These are phyloP conservation scores for Trametes pubescens DNA, from an alignment of 1,284 basidiomycete genomes.

Conservation along the genomic window DNA sequence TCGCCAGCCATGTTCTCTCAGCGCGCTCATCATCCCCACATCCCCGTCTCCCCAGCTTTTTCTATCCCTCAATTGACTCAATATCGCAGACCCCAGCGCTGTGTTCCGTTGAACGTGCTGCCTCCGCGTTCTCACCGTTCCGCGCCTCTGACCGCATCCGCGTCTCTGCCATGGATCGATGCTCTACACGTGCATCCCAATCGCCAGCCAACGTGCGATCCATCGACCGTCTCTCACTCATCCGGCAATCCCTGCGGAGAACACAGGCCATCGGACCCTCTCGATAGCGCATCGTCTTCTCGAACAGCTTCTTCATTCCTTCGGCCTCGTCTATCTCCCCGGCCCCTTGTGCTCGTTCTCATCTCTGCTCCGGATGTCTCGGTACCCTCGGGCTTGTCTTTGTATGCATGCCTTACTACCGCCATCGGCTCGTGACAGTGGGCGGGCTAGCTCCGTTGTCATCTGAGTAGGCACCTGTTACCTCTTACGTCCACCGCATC, in stretches of 20 bases:
- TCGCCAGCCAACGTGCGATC: conserved; percentile 32
- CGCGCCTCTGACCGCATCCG: conserved; percentile 1
- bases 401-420: neutral
- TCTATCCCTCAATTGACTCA: conserved; percentile 1
- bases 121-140: neutral
- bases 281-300: conserved; percentile 23
- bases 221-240: conserved; percentile 10
- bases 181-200: conserved; percentile 28
- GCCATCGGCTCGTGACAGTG: conserved; percentile 2
- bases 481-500: conserved; percentile 12
- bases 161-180: conserved; percentile 15
- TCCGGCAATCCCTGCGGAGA: neutral
- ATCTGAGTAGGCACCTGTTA: neutral
- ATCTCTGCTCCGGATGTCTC: conserved; percentile 1
- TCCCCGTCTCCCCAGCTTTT: conserved; percentile 12
- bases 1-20: conserved; percentile 13
- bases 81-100: neutral
- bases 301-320: conserved; percentile 6
- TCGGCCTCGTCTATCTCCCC: conserved; percentile 17
- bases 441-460: conserved; percentile 8
- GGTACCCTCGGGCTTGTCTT: neutral
- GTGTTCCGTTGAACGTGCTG: conserved; percentile 9
- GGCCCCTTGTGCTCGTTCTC: conserved; percentile 12
- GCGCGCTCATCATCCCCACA: neutral
- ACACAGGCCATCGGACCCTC: conserved; percentile 4